Evolutionary conservation across 2,329 filamentous ascomycete genomes (phyloP).

Genomic region (Fusarium sulawesiense): DNA sequence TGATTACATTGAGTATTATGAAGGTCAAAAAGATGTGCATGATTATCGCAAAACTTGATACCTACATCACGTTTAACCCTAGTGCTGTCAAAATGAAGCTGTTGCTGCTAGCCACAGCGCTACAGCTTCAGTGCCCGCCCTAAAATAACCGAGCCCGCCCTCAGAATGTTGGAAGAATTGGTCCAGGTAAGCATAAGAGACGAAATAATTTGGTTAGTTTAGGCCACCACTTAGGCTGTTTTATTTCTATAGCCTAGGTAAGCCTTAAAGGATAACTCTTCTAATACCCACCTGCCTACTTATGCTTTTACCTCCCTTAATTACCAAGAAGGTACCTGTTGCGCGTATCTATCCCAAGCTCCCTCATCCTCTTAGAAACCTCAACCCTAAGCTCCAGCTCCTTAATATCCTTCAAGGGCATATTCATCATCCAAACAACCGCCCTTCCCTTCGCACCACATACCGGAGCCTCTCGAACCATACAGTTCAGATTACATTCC

Average conservation of each 20-base stretch:
- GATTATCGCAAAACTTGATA: fast-evolving
- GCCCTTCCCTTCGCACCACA: background rate
- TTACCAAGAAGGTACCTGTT: background rate
- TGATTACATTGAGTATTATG: too few relatives aligned
- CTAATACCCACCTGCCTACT: too few relatives aligned
- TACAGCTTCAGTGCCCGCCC: background rate
- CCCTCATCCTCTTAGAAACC: background rate
- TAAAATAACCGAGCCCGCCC: background rate
- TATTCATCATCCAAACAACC: background rate
- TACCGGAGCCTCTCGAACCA: background rate
- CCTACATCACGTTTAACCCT: fast-evolving
- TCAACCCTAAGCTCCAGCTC: background rate
- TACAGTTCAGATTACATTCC: fast-evolving
- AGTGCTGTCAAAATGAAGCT: fast-evolving
- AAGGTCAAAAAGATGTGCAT: too few relatives aligned
- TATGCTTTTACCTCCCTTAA: background rate
- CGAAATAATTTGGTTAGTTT: too few relatives aligned
- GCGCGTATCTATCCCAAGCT: background rate
- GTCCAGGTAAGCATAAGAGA: too few relatives aligned
- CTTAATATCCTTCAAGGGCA: background rate
- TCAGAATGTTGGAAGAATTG: too few relatives aligned
- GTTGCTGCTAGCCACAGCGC: background rate
- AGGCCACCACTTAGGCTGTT: too few relatives aligned
- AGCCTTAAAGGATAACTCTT: too few relatives aligned
- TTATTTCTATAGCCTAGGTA: too few relatives aligned